Base-by-base conservation (phyloP, 176 grass and related monocot species). In the Saccharum officinarum region DNA sequence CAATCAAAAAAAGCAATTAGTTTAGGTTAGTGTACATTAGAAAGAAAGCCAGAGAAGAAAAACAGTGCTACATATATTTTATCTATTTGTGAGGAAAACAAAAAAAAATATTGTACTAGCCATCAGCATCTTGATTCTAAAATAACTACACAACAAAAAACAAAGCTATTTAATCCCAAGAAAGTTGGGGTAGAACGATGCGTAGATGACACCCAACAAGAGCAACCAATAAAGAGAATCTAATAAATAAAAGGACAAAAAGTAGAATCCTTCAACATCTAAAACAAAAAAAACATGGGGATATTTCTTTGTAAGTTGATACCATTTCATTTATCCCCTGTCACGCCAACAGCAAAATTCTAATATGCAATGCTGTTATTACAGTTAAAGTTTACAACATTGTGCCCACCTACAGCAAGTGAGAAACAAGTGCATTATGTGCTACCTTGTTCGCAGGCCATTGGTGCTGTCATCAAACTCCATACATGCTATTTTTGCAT, bases 391-490 rank as follows among this genome's bases (percentile, higher is more conserved):
- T 33, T 70, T 36, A 64, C 15, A 64, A n/a, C 6, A 23, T 63
- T 46, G 46, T 67, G 26, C 38, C 16, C 49, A 50, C 31, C 31
- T 31, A n/a, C n/a, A 13, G 0, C 39, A 66, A 14, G 22, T 52
- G 44, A 28, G 57, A 39, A 67, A 75, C 15, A 34, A 39, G 34
- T 10, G n/a, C 3, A n/a, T 28, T 18, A 18, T 28, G 31, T 38
- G 23, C 73, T 86, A 98, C 96, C 93, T 98, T 30, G 87, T 91
- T 31, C 77, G 87, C 69, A 98, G 74, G 41, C 87, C 92, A 85
- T 92, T 76, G 44, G 41, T 78, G 78, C 93, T 86, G 12, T 98
- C 93, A 33, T 98, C 96, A 23, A 95, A 98, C 33, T 98, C 96
- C 79, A 98, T 22, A 60, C 87, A 83, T 22, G 86, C 69, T 87